Conservation (phyloP, 1,284 basidiomycete species). For the Apiotrichum sp. region DNA sequence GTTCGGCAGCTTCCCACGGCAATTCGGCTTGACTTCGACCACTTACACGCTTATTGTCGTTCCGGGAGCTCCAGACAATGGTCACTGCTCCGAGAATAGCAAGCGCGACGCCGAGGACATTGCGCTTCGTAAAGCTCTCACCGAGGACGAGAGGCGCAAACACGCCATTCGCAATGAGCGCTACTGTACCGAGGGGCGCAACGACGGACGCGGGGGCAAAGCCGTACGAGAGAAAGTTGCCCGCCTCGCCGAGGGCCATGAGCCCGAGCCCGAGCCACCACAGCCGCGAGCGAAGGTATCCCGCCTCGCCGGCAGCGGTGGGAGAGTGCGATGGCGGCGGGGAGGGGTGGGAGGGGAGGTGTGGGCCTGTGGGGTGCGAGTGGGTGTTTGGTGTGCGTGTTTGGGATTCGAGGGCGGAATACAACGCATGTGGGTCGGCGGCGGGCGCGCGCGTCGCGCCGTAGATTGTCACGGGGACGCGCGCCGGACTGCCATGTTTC, state of each 20-base stretch:
- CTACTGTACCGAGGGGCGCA: constrained; percentile 87
- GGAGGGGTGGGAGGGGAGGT: not conserved
- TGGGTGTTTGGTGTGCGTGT: no score
- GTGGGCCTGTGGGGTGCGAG: no score
- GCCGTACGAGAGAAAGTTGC: constrained; percentile 85
- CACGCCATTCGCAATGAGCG: constrained; percentile 88
- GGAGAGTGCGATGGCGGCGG: constrained; percentile 6
- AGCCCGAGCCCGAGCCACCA: constrained; percentile 89
- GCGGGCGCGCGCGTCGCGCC: no score
- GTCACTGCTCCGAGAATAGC: constrained; percentile 80
- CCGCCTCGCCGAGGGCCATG: constrained; percentile 86
- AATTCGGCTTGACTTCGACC: no score
- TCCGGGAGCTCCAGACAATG: constrained; percentile 75
- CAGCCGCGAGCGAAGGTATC: constrained; percentile 73
- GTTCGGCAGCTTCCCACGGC: no score
- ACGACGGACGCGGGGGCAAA: constrained; percentile 88
- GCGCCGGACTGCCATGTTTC: no score
- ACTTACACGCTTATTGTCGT: constrained; percentile 57
- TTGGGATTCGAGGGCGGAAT: no score
- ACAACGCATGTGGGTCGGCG: no score
- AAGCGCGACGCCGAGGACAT: constrained; percentile 78
- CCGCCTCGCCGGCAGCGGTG: constrained; percentile 43
- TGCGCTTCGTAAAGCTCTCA: constrained; percentile 54
- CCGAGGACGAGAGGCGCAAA: constrained; percentile 79
- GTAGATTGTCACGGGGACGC: no score